Base-by-base conservation (phyloP, 2,329 filamentous ascomycete genomes). In the Aspergillus niger region DNA sequence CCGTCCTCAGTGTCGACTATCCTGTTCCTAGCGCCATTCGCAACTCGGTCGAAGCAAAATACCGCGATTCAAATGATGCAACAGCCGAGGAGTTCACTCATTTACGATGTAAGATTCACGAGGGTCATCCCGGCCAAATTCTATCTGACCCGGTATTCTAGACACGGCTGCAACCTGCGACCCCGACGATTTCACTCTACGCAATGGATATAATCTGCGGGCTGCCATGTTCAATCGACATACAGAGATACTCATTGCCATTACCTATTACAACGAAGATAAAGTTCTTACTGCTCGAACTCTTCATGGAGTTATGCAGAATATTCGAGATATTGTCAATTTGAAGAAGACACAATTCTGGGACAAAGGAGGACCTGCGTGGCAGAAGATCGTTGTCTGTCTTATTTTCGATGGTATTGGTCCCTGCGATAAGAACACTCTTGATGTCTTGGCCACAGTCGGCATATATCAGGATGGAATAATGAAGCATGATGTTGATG, bases 201-300 rank as follows among this genome's bases (percentile, higher is more conserved):
- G 97, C 84, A 98, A 98, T 77, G 95, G 95, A 73, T 99, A 98
- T 85, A 97, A 98, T 82, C 85, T 99, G 77, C 91, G 95, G 52
- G 92, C 95, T 48, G 89, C 92, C 69, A 98, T 98, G 94, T 98
- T 98, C 82, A 98, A 98, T 85, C 87, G 95, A 70, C 95, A 98
- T 79, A 98, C 95, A 4, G 95, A 99, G 82, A 82, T 99, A 69
- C 85, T 98, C 65, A 97, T 99, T 77, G 95, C 95, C 71, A 92
- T 99, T 70, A 99, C 95, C 66, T 98, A 98, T 83, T 99, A 98
- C 83, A 98, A 98, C 82, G 95, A 98, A 84, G 95, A 98, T 82
- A 98, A 98, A 83, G 88, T 91, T 26, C 83, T 99, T 66, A 91
- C 95, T 36, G 85, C 94, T 55, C 89, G 95, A 80, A 99, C 95